These are phyloP conservation scores for Apiospora saccharicola DNA, from an alignment of 2,329 filamentous ascomycete genomes.

Conservation along the genomic window DNA sequence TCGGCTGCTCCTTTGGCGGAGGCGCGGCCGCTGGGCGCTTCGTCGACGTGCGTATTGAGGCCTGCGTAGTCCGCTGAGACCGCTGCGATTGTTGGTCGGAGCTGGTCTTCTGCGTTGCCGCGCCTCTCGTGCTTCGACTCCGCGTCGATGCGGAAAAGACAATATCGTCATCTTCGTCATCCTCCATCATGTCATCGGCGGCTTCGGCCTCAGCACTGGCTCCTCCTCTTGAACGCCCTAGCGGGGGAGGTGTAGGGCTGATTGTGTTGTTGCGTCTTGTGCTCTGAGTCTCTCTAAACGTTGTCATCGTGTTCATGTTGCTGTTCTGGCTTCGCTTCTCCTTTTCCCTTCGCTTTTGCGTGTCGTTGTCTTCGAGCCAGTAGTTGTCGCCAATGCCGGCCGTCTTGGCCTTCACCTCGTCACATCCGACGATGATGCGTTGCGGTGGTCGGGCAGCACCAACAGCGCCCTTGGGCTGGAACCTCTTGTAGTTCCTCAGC, in stretches of 20 bases:
- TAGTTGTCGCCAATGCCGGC: conserved; percentile 80
- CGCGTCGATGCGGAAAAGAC: conserved; percentile 35
- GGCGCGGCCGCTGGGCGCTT: conserved; percentile 46
- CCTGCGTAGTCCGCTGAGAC: conserved; percentile 35
- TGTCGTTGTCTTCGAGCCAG: conserved; percentile 68
- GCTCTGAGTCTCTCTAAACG: not conserved
- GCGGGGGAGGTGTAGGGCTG: not conserved
- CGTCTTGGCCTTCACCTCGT: conserved; percentile 74
- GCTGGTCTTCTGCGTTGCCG: conserved; percentile 36
- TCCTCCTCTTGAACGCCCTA: not conserved
- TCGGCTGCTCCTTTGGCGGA: conserved; percentile 44
- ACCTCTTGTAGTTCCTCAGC: conserved; percentile 94
- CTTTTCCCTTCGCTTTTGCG: conserved; percentile 41
- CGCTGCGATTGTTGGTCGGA: conserved; percentile 27
- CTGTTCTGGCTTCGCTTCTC: conserved; percentile 33
- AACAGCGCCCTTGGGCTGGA: conserved; percentile 66
- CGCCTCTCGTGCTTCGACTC: conserved; percentile 43
- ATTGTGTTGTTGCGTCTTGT: not conserved
- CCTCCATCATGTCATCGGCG: conserved; percentile 30
- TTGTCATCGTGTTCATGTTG: conserved; percentile 13
- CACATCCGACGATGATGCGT: conserved; percentile 72
- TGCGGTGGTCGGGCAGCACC: conserved; percentile 49
- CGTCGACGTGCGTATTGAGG: conserved; percentile 34
- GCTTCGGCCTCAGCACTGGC: not conserved
- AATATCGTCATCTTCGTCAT: conserved; percentile 37